These are phyloP conservation scores for Fusarium ramigenum DNA, from an alignment of 2,329 filamentous ascomycete species.

Conservation along the genomic window DNA sequence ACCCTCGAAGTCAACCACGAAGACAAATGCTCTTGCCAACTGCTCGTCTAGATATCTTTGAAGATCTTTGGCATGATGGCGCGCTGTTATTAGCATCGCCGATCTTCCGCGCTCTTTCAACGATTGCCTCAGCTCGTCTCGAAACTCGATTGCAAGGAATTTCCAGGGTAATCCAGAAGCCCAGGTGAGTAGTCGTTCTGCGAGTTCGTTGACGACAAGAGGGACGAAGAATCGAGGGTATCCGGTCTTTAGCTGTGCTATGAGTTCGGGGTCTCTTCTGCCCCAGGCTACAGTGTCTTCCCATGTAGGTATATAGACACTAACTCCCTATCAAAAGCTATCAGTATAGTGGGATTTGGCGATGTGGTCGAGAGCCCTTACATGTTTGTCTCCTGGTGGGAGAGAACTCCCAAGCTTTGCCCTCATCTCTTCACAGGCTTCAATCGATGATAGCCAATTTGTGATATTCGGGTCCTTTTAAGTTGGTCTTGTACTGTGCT, in stretches of 20 bases:
- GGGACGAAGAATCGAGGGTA: slow-evolving; percentile 45
- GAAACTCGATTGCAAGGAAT: not conserved
- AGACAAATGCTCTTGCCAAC: not conserved
- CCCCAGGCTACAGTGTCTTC: slow-evolving; percentile 41
- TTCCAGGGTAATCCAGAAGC: not conserved
- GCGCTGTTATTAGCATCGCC: slow-evolving; percentile 27
- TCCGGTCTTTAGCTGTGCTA: slow-evolving; percentile 38
- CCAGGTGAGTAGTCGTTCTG: slow-evolving; percentile 31
- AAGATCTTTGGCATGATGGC: slow-evolving; percentile 22
- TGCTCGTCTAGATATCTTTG: slow-evolving; percentile 27
- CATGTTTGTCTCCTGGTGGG: slow-evolving; percentile 42
- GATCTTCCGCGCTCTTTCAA: not conserved
- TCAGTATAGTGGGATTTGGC: not conserved
- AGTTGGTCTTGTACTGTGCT: not conserved
- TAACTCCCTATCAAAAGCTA: slow-evolving; percentile 34
- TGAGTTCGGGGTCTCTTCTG: slow-evolving; percentile 28
- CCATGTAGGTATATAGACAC: slow-evolving; percentile 46
- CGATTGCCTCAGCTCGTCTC: not conserved
- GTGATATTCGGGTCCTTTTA: not conserved
- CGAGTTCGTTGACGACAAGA: slow-evolving; percentile 34
- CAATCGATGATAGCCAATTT: not conserved
- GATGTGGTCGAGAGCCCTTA: slow-evolving; percentile 4
- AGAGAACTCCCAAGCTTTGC: slow-evolving; percentile 34
- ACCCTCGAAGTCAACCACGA: slow-evolving; percentile 24
- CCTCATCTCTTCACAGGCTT: not conserved